These are phyloP conservation scores for Senecio squalidus DNA, from an alignment of 140 eudicot genomes.

Conservation along the genomic window DNA sequence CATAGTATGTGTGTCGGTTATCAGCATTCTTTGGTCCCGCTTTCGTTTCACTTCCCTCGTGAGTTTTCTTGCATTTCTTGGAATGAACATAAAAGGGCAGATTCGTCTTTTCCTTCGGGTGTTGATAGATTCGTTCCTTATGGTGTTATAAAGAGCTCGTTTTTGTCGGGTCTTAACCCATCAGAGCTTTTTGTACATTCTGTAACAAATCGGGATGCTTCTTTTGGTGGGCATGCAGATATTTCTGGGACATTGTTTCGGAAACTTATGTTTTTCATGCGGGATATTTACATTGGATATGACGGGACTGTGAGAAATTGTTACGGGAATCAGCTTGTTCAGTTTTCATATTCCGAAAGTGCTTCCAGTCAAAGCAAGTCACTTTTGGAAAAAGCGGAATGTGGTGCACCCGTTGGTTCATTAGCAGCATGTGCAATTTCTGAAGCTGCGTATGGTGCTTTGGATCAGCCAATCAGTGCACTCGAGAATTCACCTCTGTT, in stretches of 20 bases:
- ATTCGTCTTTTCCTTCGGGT: conserved; percentile 22
- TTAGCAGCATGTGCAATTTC: conserved; percentile 90
- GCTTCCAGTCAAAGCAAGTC: conserved; percentile 18
- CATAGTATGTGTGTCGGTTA: conserved; percentile 85
- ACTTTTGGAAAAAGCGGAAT: conserved; percentile 22
- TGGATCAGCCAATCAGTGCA: conserved; percentile 85
- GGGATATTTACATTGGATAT: conserved; percentile 63
- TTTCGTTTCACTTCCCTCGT: conserved; percentile 59
- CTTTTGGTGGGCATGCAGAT: conserved; percentile 95
- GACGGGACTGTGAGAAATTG: conserved; percentile 84
- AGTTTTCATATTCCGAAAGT: conserved; percentile 43
- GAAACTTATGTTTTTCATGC: conserved; percentile 79
- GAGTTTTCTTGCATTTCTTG: conserved; percentile 69
- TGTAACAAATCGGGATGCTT: conserved; percentile 66
- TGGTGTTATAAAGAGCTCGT: conserved; percentile 53
- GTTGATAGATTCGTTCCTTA: conserved; percentile 55
- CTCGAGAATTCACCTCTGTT: conserved; percentile 84
- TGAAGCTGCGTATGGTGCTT: conserved; percentile 91
- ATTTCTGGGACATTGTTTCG: conserved; percentile 69
- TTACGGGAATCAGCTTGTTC: conserved; percentile 78
- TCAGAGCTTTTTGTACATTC: conserved; percentile 74
- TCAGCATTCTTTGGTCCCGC: conserved; percentile 69
- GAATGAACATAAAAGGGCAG: conserved; percentile 56
- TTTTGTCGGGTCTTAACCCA: conserved; percentile 71
- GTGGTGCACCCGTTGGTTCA: conserved; percentile 82